Evolutionary conservation across 2,329 filamentous ascomycete species (phyloP), one percentile per base, ranked within the genome.

Genomic region (Cercospora brassicicola): DNA sequence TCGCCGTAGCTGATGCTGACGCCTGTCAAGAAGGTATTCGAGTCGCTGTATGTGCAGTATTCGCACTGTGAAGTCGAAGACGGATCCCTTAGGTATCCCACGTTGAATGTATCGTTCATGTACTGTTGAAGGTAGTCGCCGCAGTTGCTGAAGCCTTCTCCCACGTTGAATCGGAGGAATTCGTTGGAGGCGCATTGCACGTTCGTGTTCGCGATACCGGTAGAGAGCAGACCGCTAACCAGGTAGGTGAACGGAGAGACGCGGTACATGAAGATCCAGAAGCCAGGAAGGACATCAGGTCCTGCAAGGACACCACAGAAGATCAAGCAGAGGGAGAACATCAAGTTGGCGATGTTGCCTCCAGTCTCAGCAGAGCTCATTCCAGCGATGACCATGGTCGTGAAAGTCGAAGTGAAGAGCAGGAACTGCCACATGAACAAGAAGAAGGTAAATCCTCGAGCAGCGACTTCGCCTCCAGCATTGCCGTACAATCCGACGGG

Each of bases 241-340:
- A 95, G 82, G 77, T 96, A 97, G 0, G 91, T 94, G 73, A 97
- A 91, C 5, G 65, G 73, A 0, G 90, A 93, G 59, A 93, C 81
- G 57, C 90, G 87, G 80, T 94, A 94, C 89, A 93, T 91, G 83
- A 92, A 92, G 72, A 89, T 88, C 91, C 91, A 94, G 84, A 94
- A 93, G 5, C 86, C 82, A 0, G 91, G 91, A 36, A 94, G 85
- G 2, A 81, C 78, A 2, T 81, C 79, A 0, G 90, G 89, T 5
- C 82, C 81, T 30, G 89, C 88, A 69, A 96, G 85, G 60, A 95
- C 90, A 84, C 90, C 83, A 63, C 77, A 79, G 84, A 94, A 94
- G 74, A 92, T 87, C 63, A 94, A 83, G 68, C 85, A 88, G 64
- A 94, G 83, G 39, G 86, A 88, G 82, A 94, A 94, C 73, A 91